A percentile compares a stretch with the other conserved stretches of the same genome.
Evolutionary conservation across 1,284 basidiomycete genomes (phyloP).

Genomic region (Trichosporon sp.): DNA sequence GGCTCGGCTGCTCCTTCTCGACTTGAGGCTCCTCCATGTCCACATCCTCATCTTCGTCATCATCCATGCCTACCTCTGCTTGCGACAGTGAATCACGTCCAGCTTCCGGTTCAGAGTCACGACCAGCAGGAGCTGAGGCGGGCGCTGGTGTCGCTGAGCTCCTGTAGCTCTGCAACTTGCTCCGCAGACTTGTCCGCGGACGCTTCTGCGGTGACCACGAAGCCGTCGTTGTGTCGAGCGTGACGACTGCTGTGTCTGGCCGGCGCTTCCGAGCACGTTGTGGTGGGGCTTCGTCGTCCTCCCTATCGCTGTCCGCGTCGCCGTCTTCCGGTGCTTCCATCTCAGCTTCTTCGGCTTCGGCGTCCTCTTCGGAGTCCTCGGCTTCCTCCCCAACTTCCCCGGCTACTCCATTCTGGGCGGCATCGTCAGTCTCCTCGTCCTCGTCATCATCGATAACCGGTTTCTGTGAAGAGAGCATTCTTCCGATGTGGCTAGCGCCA

Average conservation of each 20-base stretch:
- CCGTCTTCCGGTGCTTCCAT: neutral
- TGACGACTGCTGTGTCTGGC: constrained; percentile 13
- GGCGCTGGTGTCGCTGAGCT: constrained; percentile 8
- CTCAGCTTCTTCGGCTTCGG: too few species aligned
- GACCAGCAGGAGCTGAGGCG: constrained; percentile 12
- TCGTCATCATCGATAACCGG: constrained; percentile 15
- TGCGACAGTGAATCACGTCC: too few species aligned
- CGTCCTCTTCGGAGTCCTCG: neutral
- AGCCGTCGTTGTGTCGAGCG: constrained; percentile 26
- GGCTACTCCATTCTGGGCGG: constrained; percentile 2
- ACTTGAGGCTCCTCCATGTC: neutral
- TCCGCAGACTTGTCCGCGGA: neutral
- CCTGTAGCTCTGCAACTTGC: neutral
- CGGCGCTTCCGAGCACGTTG: neutral
- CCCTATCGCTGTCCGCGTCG: neutral
- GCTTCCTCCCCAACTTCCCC: neutral
- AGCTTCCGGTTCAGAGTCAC: constrained; percentile 46
- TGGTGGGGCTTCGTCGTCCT: neutral
- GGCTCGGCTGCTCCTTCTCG: neutral
- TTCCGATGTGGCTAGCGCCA: constrained; percentile 39
- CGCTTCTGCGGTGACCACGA: constrained; percentile 27
- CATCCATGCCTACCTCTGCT: constrained; percentile 26
- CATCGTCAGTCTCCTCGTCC: constrained; percentile 12
- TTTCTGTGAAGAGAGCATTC: constrained; percentile 6
- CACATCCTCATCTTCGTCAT: constrained; percentile 52